Percentiles rank a stretch among this genome's conserved stretches.
These are phyloP conservation scores for Lablab purpureus DNA, from an alignment of 306 rosid species.

Conservation along the genomic window DNA sequence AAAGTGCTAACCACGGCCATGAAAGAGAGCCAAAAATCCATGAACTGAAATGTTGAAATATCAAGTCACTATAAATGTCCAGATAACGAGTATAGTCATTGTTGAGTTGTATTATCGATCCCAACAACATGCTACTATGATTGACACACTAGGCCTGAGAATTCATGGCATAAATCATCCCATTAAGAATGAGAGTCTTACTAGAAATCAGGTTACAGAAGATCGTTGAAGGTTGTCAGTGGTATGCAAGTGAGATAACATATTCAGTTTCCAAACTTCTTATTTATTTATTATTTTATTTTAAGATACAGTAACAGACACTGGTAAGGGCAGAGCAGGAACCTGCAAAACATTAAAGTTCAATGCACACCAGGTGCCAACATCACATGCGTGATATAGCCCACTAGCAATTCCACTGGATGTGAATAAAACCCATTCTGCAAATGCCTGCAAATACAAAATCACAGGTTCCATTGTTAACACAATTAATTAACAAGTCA, in stretches of 20 bases:
- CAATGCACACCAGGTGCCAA: slow-evolving; percentile 94
- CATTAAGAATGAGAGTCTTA: background rate
- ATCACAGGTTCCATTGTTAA: slow-evolving; percentile 33
- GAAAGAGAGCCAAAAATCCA: slow-evolving; percentile 99
- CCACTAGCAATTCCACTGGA: slow-evolving; percentile 90
- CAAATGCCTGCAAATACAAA: slow-evolving; percentile 72
- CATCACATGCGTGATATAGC: slow-evolving; percentile 96
- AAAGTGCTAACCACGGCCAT: slow-evolving; percentile 96
- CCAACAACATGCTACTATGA: background rate
- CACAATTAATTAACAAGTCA: slow-evolving; percentile 1
- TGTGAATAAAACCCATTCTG: slow-evolving; percentile 91
- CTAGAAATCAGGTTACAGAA: background rate
- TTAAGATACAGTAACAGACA: slow-evolving; percentile 29
- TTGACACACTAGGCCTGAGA: slow-evolving; percentile 7
- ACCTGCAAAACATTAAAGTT: slow-evolving; percentile 81
- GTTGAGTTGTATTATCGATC: slow-evolving; percentile 5
- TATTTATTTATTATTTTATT: too few relatives aligned
- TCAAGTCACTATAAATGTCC: slow-evolving; percentile 27
- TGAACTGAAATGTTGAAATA: slow-evolving; percentile 70
- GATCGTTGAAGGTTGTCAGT: slow-evolving; percentile 8
- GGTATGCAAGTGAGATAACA: slow-evolving; percentile 7
- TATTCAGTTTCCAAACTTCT: background rate
- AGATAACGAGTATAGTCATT: slow-evolving; percentile 13
- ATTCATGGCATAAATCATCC: background rate
- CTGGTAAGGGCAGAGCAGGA: slow-evolving; percentile 32